These are phyloP conservation scores for Pyrrhoderma noxium DNA, from an alignment of 1,284 basidiomycete species.

Conservation along the genomic window DNA sequence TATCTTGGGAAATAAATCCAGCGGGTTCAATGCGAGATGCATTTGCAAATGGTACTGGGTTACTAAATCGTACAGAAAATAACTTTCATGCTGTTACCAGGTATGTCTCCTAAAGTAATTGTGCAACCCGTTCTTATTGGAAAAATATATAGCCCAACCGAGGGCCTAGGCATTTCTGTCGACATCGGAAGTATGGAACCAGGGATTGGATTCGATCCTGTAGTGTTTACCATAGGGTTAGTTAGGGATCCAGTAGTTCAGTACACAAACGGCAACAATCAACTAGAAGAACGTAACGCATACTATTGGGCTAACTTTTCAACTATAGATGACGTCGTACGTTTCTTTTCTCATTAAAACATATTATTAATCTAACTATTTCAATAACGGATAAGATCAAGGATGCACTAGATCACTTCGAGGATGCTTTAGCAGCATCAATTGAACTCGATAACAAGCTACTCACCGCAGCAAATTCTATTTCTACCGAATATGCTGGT, in stretches of 20 bases:
- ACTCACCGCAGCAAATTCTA: slow-evolving; percentile 23
- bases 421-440: slow-evolving; percentile 27
- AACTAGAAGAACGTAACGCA: slow-evolving; percentile 23
- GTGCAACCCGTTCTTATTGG: too few relatives aligned
- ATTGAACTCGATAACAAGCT: slow-evolving; percentile 32
- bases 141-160: neutral
- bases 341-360: too few relatives aligned
- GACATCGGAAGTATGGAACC: slow-evolving; percentile 3
- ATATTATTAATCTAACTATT: too few relatives aligned
- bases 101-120: too few relatives aligned
- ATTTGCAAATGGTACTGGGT: neutral
- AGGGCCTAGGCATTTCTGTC: neutral
- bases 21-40: neutral
- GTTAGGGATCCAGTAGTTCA: slow-evolving; percentile 5
- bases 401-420: too few relatives aligned
- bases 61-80: neutral
- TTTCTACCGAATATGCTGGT: slow-evolving; percentile 32
- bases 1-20: neutral
- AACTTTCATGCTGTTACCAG: slow-evolving; percentile 29
- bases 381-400: too few relatives aligned
- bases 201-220: neutral
- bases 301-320: slow-evolving; percentile 28
- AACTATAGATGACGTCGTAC: slow-evolving; percentile 5
- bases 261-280: slow-evolving; percentile 8
- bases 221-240: slow-evolving; percentile 6